Base-by-base conservation (phyloP, 2,329 filamentous ascomycete genomes). In the Davidsoniella australis region DNA sequence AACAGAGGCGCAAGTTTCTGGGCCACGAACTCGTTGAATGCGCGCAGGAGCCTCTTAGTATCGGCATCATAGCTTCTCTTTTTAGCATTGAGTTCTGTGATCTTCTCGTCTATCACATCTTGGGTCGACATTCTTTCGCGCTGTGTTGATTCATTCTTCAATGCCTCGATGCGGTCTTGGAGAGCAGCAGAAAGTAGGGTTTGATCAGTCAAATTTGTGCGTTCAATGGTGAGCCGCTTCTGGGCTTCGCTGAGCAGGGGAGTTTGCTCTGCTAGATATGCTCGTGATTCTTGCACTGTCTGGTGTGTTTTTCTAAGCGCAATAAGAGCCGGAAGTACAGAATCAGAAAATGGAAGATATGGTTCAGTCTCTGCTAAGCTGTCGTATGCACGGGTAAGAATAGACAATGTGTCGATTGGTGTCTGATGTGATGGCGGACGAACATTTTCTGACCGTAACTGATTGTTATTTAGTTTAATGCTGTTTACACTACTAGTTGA, bases 1-100 rank as follows among this genome's bases (percentile, higher is more conserved):
- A 94, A 68, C 76, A 89, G 83, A 2, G 74, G 65, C 1, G 82
- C 82, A 1, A 94, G 70, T 39, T 76, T 72, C 41, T 76, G 66
- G 54, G 84, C 75, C 51, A 89, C 79, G 58, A 93, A 93, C 14
- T 66, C 66, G 54, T 80, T 75, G 49, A 93, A 70, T 0, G 75
- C 70, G 51, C 71, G 72, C 49, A 82, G 73, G 14, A 91, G 66
- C 40, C 66, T 68, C 1, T 68, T 66, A 1, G 78, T 80, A 55
- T 80, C 73, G 47, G 61, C 66, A 50, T 81, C 74, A 57, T 85
- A 81, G 39, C 64, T 60, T 45, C 66, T 67, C 58, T 77, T 80
- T 58, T 75, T 75, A 42, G 68, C 63, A 55, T 69, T 71, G 54
- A 86, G 70, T 53, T 77, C 71, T 6, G 66, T 65, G n/a, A 85